Evolutionary conservation across 805 yeast genomes (phyloP).

Genomic region (Limtongia smithiae): DNA sequence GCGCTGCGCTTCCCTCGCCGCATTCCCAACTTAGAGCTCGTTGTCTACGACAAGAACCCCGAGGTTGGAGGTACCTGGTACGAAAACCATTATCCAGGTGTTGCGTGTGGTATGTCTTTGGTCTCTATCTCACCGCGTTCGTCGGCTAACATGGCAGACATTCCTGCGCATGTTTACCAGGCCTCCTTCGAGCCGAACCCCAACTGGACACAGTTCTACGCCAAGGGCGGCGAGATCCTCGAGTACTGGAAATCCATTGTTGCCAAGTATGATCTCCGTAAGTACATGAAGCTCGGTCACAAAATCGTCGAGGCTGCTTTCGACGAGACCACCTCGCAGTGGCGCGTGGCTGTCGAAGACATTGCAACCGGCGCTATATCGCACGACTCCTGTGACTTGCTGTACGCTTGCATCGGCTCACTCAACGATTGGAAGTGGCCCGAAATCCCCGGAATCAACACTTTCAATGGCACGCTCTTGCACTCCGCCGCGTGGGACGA

Average conservation of each 20-base stretch:
- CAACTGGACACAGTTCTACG: constrained; percentile 32
- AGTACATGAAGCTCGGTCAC: constrained; percentile 27
- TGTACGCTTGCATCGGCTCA: constrained; percentile 12
- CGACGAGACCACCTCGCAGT: constrained; percentile 23
- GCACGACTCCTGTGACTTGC: constrained; percentile 9
- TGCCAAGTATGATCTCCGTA: constrained; percentile 29
- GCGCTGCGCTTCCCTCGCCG: constrained; percentile 30
- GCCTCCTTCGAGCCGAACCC: constrained; percentile 34
- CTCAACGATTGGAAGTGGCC: constrained; percentile 36
- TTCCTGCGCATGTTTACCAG: constrained; percentile 35
- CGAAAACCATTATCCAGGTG: constrained; percentile 34
- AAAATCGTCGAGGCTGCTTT: constrained; percentile 28
- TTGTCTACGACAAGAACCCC: constrained; percentile 34
- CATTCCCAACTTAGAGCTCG: constrained; percentile 30
- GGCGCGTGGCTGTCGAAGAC: constrained; percentile 22
- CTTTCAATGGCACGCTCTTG: constrained; percentile 34
- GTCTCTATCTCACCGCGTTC: constrained; percentile 1
- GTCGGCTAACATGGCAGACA: constrained; percentile 1
- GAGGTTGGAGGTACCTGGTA: constrained; percentile 36
- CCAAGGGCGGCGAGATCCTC: constrained; percentile 31
- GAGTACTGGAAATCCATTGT: constrained; percentile 32
- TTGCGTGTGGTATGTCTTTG: constrained; percentile 34
- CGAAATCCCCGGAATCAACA: constrained; percentile 32
- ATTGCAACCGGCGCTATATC: constrained; percentile 8
- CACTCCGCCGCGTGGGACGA: constrained; percentile 39